Evolutionary conservation across 495 filamentous ascomycete species (phyloP).

Genomic region (Lentithecium fluviatile): DNA sequence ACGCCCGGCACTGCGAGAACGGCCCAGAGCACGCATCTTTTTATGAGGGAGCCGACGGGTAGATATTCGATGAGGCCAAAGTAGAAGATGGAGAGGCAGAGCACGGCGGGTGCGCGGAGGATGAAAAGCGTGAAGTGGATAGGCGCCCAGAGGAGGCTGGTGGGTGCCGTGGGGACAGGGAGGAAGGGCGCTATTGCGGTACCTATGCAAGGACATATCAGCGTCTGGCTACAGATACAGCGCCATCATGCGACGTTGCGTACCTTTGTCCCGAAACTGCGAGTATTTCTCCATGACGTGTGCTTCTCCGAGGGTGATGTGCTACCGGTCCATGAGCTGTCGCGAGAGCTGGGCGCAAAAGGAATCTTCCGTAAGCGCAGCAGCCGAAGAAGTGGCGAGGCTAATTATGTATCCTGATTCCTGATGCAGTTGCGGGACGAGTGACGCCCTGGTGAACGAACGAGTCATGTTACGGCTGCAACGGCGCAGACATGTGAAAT

Average conservation of each 20-base stretch:
- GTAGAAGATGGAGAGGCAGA: slow-evolving; percentile 65
- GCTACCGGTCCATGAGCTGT: slow-evolving; percentile 27
- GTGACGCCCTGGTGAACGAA: background rate
- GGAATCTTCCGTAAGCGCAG: background rate
- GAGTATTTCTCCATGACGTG: slow-evolving; percentile 90
- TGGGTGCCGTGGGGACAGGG: slow-evolving; percentile 63
- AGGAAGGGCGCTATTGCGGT: slow-evolving; percentile 96
- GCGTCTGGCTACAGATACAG: background rate
- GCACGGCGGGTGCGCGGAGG: slow-evolving; percentile 75
- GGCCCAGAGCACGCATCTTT: slow-evolving; percentile 83
- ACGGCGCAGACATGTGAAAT: background rate
- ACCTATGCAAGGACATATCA: slow-evolving; percentile 52
- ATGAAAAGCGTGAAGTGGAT: slow-evolving; percentile 70
- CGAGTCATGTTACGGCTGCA: background rate
- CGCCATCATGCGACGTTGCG: slow-evolving; percentile 17
- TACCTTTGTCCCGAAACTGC: slow-evolving; percentile 92
- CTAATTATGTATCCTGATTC: background rate
- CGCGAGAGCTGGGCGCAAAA: background rate
- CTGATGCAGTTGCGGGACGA: background rate
- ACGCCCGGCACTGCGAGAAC: slow-evolving; percentile 83
- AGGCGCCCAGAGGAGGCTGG: slow-evolving; percentile 57
- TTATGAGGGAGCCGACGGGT: slow-evolving; percentile 72
- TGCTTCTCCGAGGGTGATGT: background rate
- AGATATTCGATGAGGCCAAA: slow-evolving; percentile 83
- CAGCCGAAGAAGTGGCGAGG: background rate